A percentile compares a stretch with the other conserved stretches of the same genome.
Conservation (phyloP, 2,329 filamentous ascomycete genomes). For the Aspergillus sojae region DNA sequence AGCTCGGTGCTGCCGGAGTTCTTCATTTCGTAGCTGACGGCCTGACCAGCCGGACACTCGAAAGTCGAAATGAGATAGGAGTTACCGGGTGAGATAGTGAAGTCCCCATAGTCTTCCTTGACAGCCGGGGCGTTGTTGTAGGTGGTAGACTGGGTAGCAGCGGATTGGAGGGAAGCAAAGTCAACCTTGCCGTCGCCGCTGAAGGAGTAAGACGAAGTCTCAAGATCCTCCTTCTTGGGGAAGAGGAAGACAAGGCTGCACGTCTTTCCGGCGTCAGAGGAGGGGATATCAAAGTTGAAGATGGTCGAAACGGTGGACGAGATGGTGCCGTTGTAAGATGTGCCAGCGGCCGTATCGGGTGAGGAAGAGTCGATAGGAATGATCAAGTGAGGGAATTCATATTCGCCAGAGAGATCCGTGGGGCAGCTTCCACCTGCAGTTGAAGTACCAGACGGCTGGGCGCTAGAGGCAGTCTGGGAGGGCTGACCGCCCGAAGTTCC, state of each 20-base stretch:
- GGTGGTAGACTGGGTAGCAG: slow-evolving; percentile 54
- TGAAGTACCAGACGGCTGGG: slow-evolving; percentile 18
- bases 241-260: slow-evolving; percentile 69
- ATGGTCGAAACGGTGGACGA: slow-evolving; percentile 58
- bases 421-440: slow-evolving; percentile 42
- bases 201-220: slow-evolving; percentile 61
- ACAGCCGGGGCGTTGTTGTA: slow-evolving; percentile 56
- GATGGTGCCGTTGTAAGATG: slow-evolving; percentile 59
- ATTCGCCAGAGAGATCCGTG: slow-evolving; percentile 49
- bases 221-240: slow-evolving; percentile 58
- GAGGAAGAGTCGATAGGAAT: slow-evolving; percentile 59
- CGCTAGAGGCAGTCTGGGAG: slow-evolving; percentile 11
- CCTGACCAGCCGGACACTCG: slow-evolving; percentile 57
- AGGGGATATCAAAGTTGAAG: slow-evolving; percentile 71
- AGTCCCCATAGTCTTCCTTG: slow-evolving; percentile 47
- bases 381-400: slow-evolving; percentile 65
- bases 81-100: slow-evolving; percentile 56
- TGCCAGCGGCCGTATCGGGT: slow-evolving; percentile 57
- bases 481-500: slow-evolving; percentile 9
- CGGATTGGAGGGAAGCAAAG: slow-evolving; percentile 53
- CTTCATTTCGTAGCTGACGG: slow-evolving; percentile 56
- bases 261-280: slow-evolving; percentile 57
- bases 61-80: slow-evolving; percentile 58
- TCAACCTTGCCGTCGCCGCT: slow-evolving; percentile 57
- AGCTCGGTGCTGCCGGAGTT: slow-evolving; percentile 55